Evolutionary conservation across 495 filamentous ascomycete genomes (phyloP).

Genomic region (Hyphodiscus hymeniophilus): DNA sequence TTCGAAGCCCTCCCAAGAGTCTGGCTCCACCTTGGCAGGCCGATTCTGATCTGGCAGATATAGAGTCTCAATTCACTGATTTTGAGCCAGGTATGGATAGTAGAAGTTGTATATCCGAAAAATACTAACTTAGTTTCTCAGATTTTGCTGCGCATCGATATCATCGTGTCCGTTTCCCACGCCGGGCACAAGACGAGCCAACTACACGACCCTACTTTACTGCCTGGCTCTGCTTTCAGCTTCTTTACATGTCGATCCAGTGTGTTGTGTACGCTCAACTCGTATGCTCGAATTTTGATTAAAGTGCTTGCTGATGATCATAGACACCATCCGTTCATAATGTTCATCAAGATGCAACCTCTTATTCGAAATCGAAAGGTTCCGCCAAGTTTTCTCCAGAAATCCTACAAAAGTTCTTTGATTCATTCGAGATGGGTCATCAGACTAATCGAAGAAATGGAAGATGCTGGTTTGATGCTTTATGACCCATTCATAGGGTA

Average conservation of each 20-base stretch:
- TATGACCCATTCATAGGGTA: conserved; percentile 12
- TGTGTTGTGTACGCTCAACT: conserved; percentile 5
- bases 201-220: conserved; percentile 3
- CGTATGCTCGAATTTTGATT: not conserved
- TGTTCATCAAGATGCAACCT: conserved; percentile 13
- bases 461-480: conserved; percentile 12
- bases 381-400: conserved; percentile 12
- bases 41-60: conserved; percentile 6
- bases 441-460: conserved; percentile 12
- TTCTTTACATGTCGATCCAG: conserved; percentile 12
- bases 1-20: conserved; percentile 4
- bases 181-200: conserved; percentile 7
- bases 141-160: conserved; percentile 11
- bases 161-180: conserved; percentile 5
- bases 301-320: not conserved
- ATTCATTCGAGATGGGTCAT: conserved; percentile 12
- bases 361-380: conserved; percentile 8
- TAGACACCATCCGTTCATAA: conserved; percentile 14
- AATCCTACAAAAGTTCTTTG: conserved; percentile 11
- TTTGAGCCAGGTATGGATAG: conserved; percentile 9
- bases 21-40: conserved; percentile 5
- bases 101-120: too few relatives aligned
- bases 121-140: not conserved
- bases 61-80: conserved; percentile 8
- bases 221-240: conserved; percentile 11